These are phyloP conservation scores for Apostasia ramifera DNA, from an alignment of 106 monocot species.

Conservation along the genomic window DNA sequence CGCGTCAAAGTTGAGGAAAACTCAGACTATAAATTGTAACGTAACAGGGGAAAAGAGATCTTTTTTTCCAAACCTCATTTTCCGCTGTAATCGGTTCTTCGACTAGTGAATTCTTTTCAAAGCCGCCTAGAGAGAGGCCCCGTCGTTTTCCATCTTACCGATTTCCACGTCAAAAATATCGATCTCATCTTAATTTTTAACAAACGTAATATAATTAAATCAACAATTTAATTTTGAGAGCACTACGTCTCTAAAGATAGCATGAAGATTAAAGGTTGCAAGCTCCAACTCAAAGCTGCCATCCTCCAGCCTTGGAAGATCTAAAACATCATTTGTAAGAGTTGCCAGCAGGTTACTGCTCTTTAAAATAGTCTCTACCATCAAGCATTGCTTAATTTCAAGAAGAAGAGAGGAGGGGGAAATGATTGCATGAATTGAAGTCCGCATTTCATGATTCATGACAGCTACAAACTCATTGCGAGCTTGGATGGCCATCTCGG, in stretches of 20 bases:
- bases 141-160: too few relatives aligned
- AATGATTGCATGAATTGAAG: constrained; percentile 78
- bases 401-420: constrained; percentile 72
- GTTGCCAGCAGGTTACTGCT: constrained; percentile 81
- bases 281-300: constrained; percentile 72
- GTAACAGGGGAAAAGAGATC: too few relatives aligned
- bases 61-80: too few relatives aligned
- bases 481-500: constrained; percentile 87
- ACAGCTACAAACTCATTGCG: constrained; percentile 94
- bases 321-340: constrained; percentile 85
- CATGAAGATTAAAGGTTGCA: constrained; percentile 68
- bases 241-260: constrained; percentile 85
- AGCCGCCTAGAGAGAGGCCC: too few relatives aligned
- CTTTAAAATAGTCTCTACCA: constrained; percentile 87
- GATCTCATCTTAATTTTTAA: too few relatives aligned
- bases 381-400: constrained; percentile 77
- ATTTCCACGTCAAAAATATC: too few relatives aligned
- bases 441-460: constrained; percentile 97
- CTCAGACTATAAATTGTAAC: too few relatives aligned
- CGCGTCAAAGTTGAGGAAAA: too few relatives aligned
- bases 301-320: constrained; percentile 86
- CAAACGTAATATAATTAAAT: constrained; percentile 1
- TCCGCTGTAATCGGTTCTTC: too few relatives aligned
- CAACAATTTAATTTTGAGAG: too few relatives aligned
- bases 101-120: too few relatives aligned